Percentiles rank a stretch among this genome's conserved stretches.
phyloP scores from a whole-genome alignment of 768 basidiomycete species.

The Lactifluus echinatus region DNA sequence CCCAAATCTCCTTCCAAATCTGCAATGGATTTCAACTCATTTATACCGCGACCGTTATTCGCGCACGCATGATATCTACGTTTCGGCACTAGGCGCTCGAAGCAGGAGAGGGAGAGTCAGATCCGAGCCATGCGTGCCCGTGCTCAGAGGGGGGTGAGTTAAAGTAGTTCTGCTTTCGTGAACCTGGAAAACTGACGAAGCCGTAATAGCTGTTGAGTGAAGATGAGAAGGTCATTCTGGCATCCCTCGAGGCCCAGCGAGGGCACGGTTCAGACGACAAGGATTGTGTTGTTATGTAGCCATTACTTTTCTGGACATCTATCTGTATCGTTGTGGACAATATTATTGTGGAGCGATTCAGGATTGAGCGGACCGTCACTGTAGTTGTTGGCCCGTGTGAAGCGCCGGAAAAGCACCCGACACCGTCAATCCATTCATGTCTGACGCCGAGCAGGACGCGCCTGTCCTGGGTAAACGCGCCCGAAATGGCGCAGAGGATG shows the following conservation, averaged over 20 bases:
- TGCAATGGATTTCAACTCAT: conserved; percentile 36
- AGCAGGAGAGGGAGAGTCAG: conserved; percentile 63
- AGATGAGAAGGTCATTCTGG: conserved; percentile 54
- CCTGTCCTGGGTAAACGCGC: conserved; percentile 58
- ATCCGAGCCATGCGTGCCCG: conserved; percentile 63
- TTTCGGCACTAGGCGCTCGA: conserved; percentile 49
- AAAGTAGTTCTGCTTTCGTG: background rate
- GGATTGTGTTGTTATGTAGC: conserved; percentile 52
- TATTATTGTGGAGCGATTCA: background rate
- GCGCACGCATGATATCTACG: conserved; percentile 46
- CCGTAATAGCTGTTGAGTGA: conserved; percentile 50
- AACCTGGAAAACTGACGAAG: conserved; percentile 3
- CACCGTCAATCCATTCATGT: conserved; percentile 16
- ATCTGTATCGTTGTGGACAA: background rate
- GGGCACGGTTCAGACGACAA: conserved; percentile 28
- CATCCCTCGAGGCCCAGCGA: conserved; percentile 41
- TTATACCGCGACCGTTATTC: conserved; percentile 61
- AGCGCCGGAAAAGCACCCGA: no score
- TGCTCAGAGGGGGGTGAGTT: conserved; percentile 65
- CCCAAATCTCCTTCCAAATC: conserved; percentile 30
- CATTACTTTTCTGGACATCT: background rate
- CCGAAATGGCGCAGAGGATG: conserved; percentile 30
- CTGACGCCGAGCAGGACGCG: conserved; percentile 38
- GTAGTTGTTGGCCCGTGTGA: no score
- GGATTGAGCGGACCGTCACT: no score